Base-by-base conservation (phyloP, 495 filamentous ascomycete genomes). In the Hypoxylon perforatum region DNA sequence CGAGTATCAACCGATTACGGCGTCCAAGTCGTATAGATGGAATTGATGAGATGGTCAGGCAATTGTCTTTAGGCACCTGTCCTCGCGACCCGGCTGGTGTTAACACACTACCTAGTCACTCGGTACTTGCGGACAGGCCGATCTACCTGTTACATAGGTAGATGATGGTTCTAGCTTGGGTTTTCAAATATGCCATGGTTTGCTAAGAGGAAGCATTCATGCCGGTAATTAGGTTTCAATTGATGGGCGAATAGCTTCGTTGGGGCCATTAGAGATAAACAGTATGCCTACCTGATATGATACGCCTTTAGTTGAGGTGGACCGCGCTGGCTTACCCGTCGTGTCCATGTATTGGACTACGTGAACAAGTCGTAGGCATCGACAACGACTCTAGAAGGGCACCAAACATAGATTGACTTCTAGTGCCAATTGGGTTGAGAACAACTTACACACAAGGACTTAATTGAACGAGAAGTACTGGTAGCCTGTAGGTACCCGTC, bases 191-290 rank as follows among this genome's bases (percentile, higher is more conserved):
- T 56, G 46, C 44, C 39, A 51, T 50, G 60, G 38, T 41, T 28
- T 53, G 41, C 53, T 48, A 30, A 58, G 58, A 59, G 46, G 38
- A 49, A 68, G 54, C 22, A 47, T 50, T 39, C 22, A 48, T 50
- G 44, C 36, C 60, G 65, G 60, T 56, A 64, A 69, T 64, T 69
- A 45, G 56, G 60, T 57, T 45, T 57, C 60, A 64, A 69, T 69
- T 61, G 45, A 56, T 3, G 15, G 44, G 60, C 36, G 48, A 58
- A 49, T 48, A 49, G 38, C 17, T 51, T 33, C 51, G 18, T 22
- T 18, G 36, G 44, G 49, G 15, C 65, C 60, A 69, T 64, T 69
- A 60, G 50, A 60, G 61, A 45, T 44, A 42, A 14, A 22, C 7
- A 23, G 51, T 54, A 50, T 30, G 25, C 18, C 41, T 59, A 22